Evolutionary conservation across 768 basidiomycete genomes (phyloP).

Genomic region (Coprinellus micaceus): DNA sequence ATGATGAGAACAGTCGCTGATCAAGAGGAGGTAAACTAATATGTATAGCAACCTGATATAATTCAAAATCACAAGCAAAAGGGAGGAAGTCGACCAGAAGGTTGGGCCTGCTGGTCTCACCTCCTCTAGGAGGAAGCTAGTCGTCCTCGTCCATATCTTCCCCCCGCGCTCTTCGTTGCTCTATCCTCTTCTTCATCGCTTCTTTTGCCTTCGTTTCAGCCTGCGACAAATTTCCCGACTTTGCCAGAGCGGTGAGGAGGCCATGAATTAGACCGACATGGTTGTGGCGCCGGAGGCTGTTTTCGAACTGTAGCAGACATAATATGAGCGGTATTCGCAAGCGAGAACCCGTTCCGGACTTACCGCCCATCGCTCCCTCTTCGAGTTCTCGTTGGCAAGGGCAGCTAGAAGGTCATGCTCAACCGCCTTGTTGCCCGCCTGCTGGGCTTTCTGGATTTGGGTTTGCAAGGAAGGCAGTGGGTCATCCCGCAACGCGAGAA

Average conservation of each 20-base stretch:
- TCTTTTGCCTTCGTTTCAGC: conserved; percentile 46
- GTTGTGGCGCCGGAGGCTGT: conserved; percentile 82
- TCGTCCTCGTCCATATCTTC: conserved; percentile 48
- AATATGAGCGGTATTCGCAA: conserved; percentile 3
- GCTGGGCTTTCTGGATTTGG: conserved; percentile 50
- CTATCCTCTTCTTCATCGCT: conserved; percentile 44
- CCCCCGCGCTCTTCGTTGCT: conserved; percentile 41
- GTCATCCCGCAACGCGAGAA: conserved; percentile 82
- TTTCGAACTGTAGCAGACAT: conserved; percentile 63
- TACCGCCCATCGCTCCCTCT: conserved; percentile 81
- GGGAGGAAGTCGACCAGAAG: too few relatives aligned
- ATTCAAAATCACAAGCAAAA: too few relatives aligned
- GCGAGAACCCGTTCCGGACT: conserved; percentile 28
- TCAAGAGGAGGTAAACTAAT: too few relatives aligned
- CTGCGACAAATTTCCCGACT: conserved; percentile 55
- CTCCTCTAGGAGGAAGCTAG: too few relatives aligned
- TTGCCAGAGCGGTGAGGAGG: conserved; percentile 69
- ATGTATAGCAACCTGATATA: too few relatives aligned
- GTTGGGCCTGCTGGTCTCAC: too few relatives aligned
- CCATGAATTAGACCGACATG: conserved; percentile 80
- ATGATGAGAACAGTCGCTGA: too few relatives aligned
- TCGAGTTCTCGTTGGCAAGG: conserved; percentile 65
- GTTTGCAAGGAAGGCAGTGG: conserved; percentile 66
- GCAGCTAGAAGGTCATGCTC: conserved; percentile 52
- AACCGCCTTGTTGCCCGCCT: conserved; percentile 36